A percentile compares a stretch with the other conserved stretches of the same genome.
These are phyloP conservation scores for Chiua sp. DNA, from an alignment of 1,284 basidiomycete genomes.

Conservation along the genomic window DNA sequence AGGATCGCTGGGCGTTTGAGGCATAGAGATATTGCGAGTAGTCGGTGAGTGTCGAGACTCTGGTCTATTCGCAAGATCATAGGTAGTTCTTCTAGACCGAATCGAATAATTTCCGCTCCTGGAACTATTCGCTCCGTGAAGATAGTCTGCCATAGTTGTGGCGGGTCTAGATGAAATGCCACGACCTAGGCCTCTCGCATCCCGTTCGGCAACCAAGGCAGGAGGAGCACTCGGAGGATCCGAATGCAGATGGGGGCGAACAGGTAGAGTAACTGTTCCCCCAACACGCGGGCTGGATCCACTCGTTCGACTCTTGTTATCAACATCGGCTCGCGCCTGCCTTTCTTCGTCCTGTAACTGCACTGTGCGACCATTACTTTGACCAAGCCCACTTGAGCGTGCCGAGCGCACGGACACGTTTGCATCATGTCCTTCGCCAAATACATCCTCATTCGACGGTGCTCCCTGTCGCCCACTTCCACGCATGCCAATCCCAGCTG, in stretches of 20 bases:
- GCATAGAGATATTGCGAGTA: slow-evolving; percentile 9
- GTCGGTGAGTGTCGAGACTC: slow-evolving; percentile 27
- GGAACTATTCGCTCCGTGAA: slow-evolving; percentile 18
- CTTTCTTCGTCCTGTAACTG: slow-evolving; percentile 34
- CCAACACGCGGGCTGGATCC: slow-evolving; percentile 16
- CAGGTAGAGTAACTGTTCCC: slow-evolving; percentile 23
- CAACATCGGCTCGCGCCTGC: slow-evolving; percentile 16
- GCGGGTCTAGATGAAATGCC: slow-evolving; percentile 31
- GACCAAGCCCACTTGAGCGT: slow-evolving; percentile 18
- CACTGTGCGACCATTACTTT: slow-evolving; percentile 16
- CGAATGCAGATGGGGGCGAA: slow-evolving; percentile 25
- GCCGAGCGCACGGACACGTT: slow-evolving; percentile 16
- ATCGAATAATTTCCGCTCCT: slow-evolving; percentile 17
- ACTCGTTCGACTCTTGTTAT: slow-evolving; percentile 22
- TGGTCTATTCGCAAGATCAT: slow-evolving; percentile 31
- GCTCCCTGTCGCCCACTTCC: slow-evolving; percentile 20
- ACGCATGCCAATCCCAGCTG: slow-evolving; percentile 65
- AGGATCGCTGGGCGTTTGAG: slow-evolving; percentile 26
- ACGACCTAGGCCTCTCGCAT: slow-evolving; percentile 18
- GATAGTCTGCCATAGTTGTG: slow-evolving; percentile 39
- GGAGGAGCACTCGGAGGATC: slow-evolving; percentile 29
- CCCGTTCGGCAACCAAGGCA: slow-evolving; percentile 24
- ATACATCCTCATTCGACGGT: slow-evolving; percentile 45
- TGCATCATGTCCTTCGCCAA: slow-evolving; percentile 30
- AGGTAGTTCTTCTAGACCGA: slow-evolving; percentile 30